phyloP scores from a whole-genome alignment of 2,329 filamentous ascomycete species.

The Exophiala spinifera region DNA sequence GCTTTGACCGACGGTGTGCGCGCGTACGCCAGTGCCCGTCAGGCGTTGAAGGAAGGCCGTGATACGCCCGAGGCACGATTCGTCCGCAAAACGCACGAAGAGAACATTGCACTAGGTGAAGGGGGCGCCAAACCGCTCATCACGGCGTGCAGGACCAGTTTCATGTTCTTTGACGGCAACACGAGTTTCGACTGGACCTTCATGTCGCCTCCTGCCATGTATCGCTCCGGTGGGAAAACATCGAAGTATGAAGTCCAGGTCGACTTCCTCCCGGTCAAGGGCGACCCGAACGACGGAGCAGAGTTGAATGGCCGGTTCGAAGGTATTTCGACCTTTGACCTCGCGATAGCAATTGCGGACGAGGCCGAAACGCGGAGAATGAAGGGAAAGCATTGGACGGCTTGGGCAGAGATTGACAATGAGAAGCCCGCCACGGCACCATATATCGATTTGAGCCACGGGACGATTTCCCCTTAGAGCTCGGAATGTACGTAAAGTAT shows the following conservation, averaged over 20 bases:
- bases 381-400: constrained; percentile 4
- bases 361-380: neutral
- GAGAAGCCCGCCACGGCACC: neutral
- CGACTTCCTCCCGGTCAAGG: constrained; percentile 2
- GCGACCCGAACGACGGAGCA: neutral
- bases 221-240: neutral
- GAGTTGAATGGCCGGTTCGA: constrained; percentile 1
- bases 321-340: constrained; percentile 1
- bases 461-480: too few relatives aligned
- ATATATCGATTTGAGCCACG: neutral
- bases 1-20: neutral
- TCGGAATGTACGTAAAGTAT: too few relatives aligned
- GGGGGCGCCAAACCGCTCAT: neutral
- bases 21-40: constrained; percentile 1
- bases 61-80: neutral
- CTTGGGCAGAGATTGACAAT: neutral
- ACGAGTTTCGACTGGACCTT: constrained; percentile 6
- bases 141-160: constrained; percentile 1
- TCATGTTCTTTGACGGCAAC: constrained; percentile 10
- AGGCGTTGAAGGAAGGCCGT: neutral
- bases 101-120: neutral
- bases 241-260: neutral
- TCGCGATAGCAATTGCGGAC: constrained; percentile 3
- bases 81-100: neutral
- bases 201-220: constrained; percentile 2